Percentiles rank a stretch among this genome's conserved stretches.
These are phyloP conservation scores for Canavalia ensiformis DNA, from an alignment of 306 rosid species.

Conservation along the genomic window DNA sequence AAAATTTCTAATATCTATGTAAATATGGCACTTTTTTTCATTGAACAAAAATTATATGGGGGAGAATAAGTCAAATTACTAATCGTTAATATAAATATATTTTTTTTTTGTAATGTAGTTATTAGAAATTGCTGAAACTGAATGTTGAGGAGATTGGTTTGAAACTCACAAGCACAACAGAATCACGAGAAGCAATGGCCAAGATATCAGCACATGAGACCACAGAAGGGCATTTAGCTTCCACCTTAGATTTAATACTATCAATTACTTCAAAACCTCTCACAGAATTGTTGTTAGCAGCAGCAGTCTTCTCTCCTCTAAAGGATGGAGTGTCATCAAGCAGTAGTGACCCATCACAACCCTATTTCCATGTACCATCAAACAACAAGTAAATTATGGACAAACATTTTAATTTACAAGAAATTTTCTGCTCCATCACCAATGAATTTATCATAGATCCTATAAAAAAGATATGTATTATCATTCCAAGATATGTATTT, in stretches of 20 bases:
- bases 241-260: conserved; percentile 63
- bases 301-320: conserved; percentile 79
- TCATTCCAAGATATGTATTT: too few relatives aligned
- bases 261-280: conserved; percentile 77
- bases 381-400: neutral
- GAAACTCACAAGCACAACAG: conserved; percentile 67
- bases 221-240: conserved; percentile 65
- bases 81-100: too few relatives aligned
- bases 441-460: too few relatives aligned
- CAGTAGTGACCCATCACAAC: conserved; percentile 85
- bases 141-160: neutral
- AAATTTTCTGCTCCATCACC: too few relatives aligned
- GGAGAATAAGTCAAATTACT: too few relatives aligned
- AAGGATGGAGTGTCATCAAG: conserved; percentile 70
- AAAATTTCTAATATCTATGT: too few relatives aligned
- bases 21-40: too few relatives aligned
- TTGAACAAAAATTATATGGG: too few relatives aligned
- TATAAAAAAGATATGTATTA: too few relatives aligned
- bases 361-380: conserved; percentile 56
- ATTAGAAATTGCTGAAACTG: neutral
- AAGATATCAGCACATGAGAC: conserved; percentile 91
- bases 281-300: conserved; percentile 61
- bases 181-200: conserved; percentile 86
- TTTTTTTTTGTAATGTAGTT: too few relatives aligned
- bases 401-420: too few relatives aligned